These are phyloP conservation scores for Myriosclerotinia curreyana DNA, from an alignment of 2,329 filamentous ascomycete species.

Conservation along the genomic window DNA sequence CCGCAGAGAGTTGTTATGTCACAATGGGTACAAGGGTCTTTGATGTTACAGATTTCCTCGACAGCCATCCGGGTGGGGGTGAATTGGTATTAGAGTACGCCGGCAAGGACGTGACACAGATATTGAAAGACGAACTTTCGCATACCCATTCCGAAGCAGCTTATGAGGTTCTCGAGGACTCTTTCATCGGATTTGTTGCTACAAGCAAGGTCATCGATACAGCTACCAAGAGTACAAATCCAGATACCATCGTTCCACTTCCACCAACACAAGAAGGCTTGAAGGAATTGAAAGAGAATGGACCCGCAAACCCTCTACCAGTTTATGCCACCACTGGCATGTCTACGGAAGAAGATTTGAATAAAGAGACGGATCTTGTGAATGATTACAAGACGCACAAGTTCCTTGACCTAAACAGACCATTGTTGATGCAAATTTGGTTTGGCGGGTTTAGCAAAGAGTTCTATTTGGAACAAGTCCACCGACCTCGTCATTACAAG, in stretches of 20 bases:
- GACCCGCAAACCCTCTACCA: slow-evolving; percentile 38
- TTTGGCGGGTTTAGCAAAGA: slow-evolving; percentile 82
- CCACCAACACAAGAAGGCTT: slow-evolving; percentile 49
- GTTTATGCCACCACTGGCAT: slow-evolving; percentile 72
- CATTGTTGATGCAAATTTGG: slow-evolving; percentile 86
- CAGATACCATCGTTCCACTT: slow-evolving; percentile 49
- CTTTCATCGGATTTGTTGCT: slow-evolving; percentile 75
- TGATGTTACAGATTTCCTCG: slow-evolving; percentile 88
- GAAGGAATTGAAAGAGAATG: slow-evolving; percentile 45
- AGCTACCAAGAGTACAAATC: slow-evolving; percentile 41
- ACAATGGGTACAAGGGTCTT: slow-evolving; percentile 87
- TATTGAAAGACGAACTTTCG: slow-evolving; percentile 78
- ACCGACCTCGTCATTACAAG: slow-evolving; percentile 92
- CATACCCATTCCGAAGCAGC: slow-evolving; percentile 87
- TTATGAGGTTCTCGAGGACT: slow-evolving; percentile 93
- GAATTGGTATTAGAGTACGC: slow-evolving; percentile 87
- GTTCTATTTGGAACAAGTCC: slow-evolving; percentile 97
- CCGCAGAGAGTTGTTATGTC: slow-evolving; percentile 83
- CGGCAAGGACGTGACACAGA: slow-evolving; percentile 78
- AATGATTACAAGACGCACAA: slow-evolving; percentile 86
- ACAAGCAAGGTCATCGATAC: slow-evolving; percentile 46
- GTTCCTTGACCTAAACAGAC: slow-evolving; percentile 84
- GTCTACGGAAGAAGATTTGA: slow-evolving; percentile 83
- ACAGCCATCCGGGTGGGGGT: slow-evolving; percentile 85
- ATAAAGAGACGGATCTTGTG: slow-evolving; percentile 73